Base-by-base conservation (phyloP, 352 stramenopile genomes). In the Phytopythium montanum region DNA sequence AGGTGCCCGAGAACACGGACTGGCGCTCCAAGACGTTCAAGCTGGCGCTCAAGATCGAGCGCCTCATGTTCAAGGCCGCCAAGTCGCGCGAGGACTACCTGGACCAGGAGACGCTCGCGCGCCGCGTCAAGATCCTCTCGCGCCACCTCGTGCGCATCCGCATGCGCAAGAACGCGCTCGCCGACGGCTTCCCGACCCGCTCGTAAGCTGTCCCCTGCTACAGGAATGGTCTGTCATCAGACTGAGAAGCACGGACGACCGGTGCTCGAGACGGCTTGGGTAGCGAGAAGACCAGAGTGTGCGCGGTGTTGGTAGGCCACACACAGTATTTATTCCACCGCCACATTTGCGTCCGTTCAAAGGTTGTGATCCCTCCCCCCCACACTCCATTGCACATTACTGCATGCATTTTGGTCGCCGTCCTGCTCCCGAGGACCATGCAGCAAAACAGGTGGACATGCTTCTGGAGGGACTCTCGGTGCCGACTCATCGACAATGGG, bases 31-130 rank as follows among this genome's bases (percentile, higher is more conserved):
- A 81, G 66, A 87, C 77, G 4, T 81, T 85, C 54, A 66, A 76
- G 54, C 65, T 87, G 9, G 74, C 77, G 28, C 72, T 87, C 64
- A 87, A 87, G 66, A 72, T 87, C 56, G 77, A 87, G 60, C 68
- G 75, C 1, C 75, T 87, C 54, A 79, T 87, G 59, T 87, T 87
- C 56, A 72, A 77, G 51, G 63, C 70, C 2, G 70, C 77, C 44
- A 72, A 66, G 33, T 81, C 77, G 19, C 65, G 70, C 4, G 72
- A 76, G 56, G 70, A 81, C 61, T 87, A 87, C 65, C 53, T 83
- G 55, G 64, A 85, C 62, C 70, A 81, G 36, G 57, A 72, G 50
- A 83, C 77, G 9, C 65, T 87, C 5, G 60, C 59, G 3, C 79
- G 59, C 31, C 75, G 78, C 26, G 78, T 88, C 2, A 80, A 85